phyloP scores from a whole-genome alignment of 2,329 filamentous ascomycete genomes.

The Pseudocercospora macadamiae region DNA sequence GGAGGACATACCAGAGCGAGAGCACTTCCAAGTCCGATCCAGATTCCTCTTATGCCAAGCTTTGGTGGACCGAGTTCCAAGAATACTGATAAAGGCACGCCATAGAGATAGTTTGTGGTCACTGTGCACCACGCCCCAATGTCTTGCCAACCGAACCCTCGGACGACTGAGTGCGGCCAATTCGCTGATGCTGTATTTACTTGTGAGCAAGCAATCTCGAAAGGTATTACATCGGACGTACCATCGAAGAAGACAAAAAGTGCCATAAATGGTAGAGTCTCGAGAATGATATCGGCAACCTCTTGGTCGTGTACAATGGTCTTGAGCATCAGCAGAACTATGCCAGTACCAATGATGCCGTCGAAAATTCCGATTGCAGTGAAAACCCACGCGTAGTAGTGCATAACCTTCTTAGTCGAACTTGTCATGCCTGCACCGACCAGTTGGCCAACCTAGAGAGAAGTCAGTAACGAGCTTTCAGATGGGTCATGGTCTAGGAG shows the following conservation, averaged over 20 bases:
- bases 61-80: conserved; percentile 41
- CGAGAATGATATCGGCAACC: conserved; percentile 39
- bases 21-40: conserved; percentile 38
- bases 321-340: conserved; percentile 37
- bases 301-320: conserved; percentile 42
- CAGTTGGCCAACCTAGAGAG: conserved; percentile 40
- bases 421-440: conserved; percentile 42
- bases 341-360: conserved; percentile 36
- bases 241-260: conserved; percentile 45
- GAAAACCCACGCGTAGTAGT: conserved; percentile 36
- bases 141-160: conserved; percentile 43
- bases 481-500: not conserved
- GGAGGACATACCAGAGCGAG: not conserved
- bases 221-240: not conserved
- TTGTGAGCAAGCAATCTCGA: not conserved
- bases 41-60: conserved; percentile 41
- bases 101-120: conserved; percentile 43
- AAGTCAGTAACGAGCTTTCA: not conserved
- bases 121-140: conserved; percentile 42
- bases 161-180: conserved; percentile 42
- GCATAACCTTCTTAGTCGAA: conserved; percentile 40
- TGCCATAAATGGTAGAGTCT: conserved; percentile 41
- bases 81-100: conserved; percentile 41
- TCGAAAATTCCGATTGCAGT: conserved; percentile 41
- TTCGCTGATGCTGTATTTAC: conserved; percentile 29